Base-by-base conservation (phyloP, 352 stramenopile species). In the Globisporangium cederbergense region DNA sequence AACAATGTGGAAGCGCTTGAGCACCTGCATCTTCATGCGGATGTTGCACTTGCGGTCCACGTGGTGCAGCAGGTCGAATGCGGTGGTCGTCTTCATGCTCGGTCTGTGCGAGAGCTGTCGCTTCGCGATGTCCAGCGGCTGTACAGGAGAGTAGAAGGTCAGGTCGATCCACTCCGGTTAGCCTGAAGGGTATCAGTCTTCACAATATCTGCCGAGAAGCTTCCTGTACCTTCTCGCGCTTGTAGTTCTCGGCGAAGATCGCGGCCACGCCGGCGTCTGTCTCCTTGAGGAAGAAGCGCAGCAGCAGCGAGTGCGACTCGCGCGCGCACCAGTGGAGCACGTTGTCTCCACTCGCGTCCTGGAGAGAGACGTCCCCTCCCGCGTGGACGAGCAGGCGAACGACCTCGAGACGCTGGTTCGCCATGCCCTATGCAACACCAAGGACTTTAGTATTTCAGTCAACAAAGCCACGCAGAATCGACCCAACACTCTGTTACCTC, bases 271-370 rank as follows among this genome's bases (percentile, higher is more conserved):
- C 65, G 10, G 84, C 84, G 45, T 89, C 80, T 0, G 78, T 90
- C 52, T 85, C 70, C 20, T 77, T 79, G 30, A 93, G 65, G 2
- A 93, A 64, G 50, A 66, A 89, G 36, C 84, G 81, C 2, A 91
- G 66, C 9, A 89, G 53, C 43, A 78, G 60, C 0, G 85, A 64
- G 43, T 74, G 73, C 20, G 78, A 82, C 25, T 57, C 77, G n/a
- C 80, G 78, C 50, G 79, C 81, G 36, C 84, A 89, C 78, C 79
- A 91, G 47, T 93, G 84, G 5, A 93, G 54, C 16, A 67, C 81
- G 20, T 81, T 91, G 63, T 93, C 81, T 0, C 84, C 81, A 60
- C 89, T 77, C 0, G 72, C 70, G 43, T 93, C 84, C 4, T 74
- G 65, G 16, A 64, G 67, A 6, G 75, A 70, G 4, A 83, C 73